These are phyloP conservation scores for Blastobotrys aristatus DNA, from an alignment of 1,139 yeast genomes.

Conservation along the genomic window DNA sequence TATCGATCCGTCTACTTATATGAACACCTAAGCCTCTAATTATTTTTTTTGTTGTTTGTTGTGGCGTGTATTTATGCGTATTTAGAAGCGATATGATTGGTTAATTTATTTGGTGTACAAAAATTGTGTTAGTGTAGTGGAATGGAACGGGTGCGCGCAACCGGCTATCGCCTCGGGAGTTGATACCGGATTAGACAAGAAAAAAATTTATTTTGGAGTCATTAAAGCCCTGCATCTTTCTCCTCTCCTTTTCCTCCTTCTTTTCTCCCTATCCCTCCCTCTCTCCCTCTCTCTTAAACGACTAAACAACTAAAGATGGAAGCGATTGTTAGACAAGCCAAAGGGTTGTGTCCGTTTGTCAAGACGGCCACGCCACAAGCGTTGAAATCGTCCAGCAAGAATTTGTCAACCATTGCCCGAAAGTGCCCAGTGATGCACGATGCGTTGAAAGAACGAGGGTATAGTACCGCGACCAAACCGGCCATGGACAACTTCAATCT, in stretches of 20 bases:
- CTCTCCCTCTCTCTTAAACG: background rate
- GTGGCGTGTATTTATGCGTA: background rate
- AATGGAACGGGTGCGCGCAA: background rate
- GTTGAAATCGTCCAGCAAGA: constrained; percentile 36
- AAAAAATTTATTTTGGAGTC: background rate
- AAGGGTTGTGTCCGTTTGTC: constrained; percentile 81
- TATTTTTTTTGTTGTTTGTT: background rate
- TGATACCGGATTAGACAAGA: background rate
- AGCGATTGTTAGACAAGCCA: constrained; percentile 68
- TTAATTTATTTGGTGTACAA: background rate
- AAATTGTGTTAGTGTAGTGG: too few species aligned
- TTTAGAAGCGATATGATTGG: constrained; percentile 2
- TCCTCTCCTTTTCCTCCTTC: background rate
- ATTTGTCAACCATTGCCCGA: constrained; percentile 56
- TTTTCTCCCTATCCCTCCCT: background rate
- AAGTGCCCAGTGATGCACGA: constrained; percentile 87
- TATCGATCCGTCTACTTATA: constrained; percentile 94
- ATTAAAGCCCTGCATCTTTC: background rate
- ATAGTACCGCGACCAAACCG: constrained; percentile 55
- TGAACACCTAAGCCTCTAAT: constrained; percentile 64
- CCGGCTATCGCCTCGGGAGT: background rate
- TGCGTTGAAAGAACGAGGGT: constrained; percentile 48
- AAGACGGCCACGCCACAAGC: constrained; percentile 56
- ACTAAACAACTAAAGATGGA: constrained; percentile 52
- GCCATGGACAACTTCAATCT: constrained; percentile 45